phyloP scores from a whole-genome alignment of 805 yeast genomes.

The Hanseniaspora vineae region DNA sequence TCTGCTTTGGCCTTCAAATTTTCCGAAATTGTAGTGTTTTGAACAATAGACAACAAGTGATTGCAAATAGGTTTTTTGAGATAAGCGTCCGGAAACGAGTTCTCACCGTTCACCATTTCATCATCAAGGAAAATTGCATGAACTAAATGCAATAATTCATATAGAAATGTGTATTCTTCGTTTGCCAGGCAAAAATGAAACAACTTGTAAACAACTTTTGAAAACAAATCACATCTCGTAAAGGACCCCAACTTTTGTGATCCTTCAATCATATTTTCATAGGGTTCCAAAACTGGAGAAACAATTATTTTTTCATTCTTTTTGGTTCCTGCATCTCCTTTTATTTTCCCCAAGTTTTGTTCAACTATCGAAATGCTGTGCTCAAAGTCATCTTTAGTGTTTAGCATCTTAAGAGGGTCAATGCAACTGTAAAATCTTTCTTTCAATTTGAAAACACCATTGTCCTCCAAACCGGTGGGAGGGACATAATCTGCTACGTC shows the following conservation, averaged over 20 bases:
- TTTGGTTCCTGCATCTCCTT: conserved; percentile 17
- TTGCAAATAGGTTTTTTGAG: conserved; percentile 36
- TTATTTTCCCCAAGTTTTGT: conserved; percentile 22
- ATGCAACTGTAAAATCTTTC: conserved; percentile 29
- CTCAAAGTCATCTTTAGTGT: conserved; percentile 34
- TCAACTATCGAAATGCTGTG: conserved; percentile 36
- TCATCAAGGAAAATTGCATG: conserved; percentile 52
- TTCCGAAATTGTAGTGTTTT: conserved; percentile 36
- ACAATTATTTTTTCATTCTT: conserved; percentile 34
- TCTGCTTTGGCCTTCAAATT: conserved; percentile 43
- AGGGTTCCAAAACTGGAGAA: conserved; percentile 30
- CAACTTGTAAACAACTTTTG: conserved; percentile 44
- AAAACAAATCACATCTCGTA: conserved; percentile 39
- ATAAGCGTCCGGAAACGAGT: conserved; percentile 31
- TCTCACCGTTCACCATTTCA: conserved; percentile 28
- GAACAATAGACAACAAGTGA: conserved; percentile 39
- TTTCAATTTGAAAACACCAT: conserved; percentile 54
- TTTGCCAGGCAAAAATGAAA: conserved; percentile 39
- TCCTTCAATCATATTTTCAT: conserved; percentile 14
- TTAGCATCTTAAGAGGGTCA: conserved; percentile 44
- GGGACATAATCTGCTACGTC: conserved; percentile 50
- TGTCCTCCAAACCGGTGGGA: conserved; percentile 54
- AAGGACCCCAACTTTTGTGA: conserved; percentile 36
- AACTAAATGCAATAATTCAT: conserved; percentile 50
- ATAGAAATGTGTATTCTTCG: conserved; percentile 40